phyloP scores from a whole-genome alignment of 768 basidiomycete species.

The Krasilnikovozyma curviuscula region DNA sequence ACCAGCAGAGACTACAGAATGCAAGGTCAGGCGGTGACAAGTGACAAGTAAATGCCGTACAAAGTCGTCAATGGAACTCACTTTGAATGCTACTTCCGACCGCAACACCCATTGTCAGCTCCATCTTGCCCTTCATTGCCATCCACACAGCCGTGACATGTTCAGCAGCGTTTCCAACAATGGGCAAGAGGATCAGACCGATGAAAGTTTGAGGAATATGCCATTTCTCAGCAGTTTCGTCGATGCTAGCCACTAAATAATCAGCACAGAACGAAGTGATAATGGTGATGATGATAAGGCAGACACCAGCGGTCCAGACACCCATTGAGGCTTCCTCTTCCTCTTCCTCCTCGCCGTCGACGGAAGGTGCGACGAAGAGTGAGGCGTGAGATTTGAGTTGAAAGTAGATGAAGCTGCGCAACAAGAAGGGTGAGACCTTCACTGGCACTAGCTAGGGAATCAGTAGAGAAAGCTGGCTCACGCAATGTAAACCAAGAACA shows the following conservation, averaged over 20 bases:
- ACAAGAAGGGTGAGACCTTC: slow-evolving; percentile 20
- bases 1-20: slow-evolving; percentile 43
- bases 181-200: slow-evolving; percentile 65
- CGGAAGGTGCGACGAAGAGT: slow-evolving; percentile 36
- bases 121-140: slow-evolving; percentile 59
- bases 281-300: slow-evolving; percentile 54
- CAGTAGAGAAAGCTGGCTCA: slow-evolving; percentile 10
- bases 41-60: not conserved
- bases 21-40: not conserved
- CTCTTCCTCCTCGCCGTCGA: slow-evolving; percentile 29
- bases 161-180: slow-evolving; percentile 54
- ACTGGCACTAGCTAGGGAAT: slow-evolving; percentile 56
- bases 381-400: slow-evolving; percentile 53
- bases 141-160: slow-evolving; percentile 66
- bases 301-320: slow-evolving; percentile 31
- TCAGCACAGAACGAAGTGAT: slow-evolving; percentile 79
- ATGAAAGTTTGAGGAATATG: slow-evolving; percentile 49
- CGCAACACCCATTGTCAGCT: slow-evolving; percentile 43
- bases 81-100: slow-evolving; percentile 33
- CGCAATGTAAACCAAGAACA: not conserved
- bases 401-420: slow-evolving; percentile 7
- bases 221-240: slow-evolving; percentile 67
- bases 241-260: slow-evolving; percentile 72
- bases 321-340: slow-evolving; percentile 39
- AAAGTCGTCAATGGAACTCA: slow-evolving; percentile 27